A percentile compares a stretch with the other conserved stretches of the same genome.
Conservation (phyloP, 2,329 filamentous ascomycete genomes). For the Phialocephala sp. region DNA sequence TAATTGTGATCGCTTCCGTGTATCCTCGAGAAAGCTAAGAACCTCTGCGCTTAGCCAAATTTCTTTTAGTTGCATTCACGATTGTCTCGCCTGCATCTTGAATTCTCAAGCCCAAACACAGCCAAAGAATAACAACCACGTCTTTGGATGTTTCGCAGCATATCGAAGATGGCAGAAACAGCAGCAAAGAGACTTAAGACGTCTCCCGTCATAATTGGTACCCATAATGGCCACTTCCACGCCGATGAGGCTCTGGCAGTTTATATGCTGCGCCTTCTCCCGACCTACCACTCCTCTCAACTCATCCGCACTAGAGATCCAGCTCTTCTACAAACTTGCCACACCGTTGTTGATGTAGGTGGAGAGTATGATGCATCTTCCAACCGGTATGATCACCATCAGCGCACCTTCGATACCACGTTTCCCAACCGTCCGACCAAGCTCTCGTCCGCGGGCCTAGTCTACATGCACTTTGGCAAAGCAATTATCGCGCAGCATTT, state of each 20-base stretch:
- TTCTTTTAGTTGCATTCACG: constrained; percentile 2
- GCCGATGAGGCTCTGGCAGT: constrained; percentile 97
- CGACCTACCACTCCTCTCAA: constrained; percentile 73
- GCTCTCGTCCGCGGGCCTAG: constrained; percentile 90
- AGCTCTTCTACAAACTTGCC: constrained; percentile 76
- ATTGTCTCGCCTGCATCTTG: not conserved
- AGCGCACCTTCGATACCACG: constrained; percentile 84
- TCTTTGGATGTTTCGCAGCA: constrained; percentile 49
- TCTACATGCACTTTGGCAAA: constrained; percentile 94
- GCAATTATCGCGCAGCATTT: constrained; percentile 76
- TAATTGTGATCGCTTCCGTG: constrained; percentile 7
- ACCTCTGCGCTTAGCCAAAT: not conserved
- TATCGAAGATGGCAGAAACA: constrained; percentile 69
- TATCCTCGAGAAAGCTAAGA: constrained; percentile 5
- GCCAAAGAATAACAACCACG: not conserved
- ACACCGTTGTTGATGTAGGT: constrained; percentile 97
- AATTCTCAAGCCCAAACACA: constrained; percentile 9
- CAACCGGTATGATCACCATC: constrained; percentile 95
- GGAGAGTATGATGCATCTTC: constrained; percentile 81
- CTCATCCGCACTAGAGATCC: constrained; percentile 91
- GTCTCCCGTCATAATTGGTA: constrained; percentile 67
- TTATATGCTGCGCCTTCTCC: constrained; percentile 90
- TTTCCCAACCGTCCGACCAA: constrained; percentile 87
- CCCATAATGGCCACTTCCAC: constrained; percentile 98
- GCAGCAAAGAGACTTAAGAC: constrained; percentile 86